Base-by-base conservation (phyloP, 2,329 filamentous ascomycete species). In the Cladophialophora carrionii region DNA sequence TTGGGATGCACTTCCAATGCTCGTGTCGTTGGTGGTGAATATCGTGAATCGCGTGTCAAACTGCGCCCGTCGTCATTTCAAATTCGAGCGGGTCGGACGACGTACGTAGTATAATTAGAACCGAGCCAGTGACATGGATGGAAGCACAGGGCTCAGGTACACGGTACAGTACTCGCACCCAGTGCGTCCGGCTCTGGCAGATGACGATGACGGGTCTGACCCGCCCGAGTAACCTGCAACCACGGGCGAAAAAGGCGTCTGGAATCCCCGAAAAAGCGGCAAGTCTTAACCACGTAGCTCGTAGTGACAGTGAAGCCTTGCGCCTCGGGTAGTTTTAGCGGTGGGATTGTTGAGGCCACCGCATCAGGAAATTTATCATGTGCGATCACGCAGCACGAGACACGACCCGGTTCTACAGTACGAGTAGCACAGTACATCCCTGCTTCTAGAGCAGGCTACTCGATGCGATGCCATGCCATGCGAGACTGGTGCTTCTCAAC, bases 401-500 rank as follows among this genome's bases (percentile, higher is more conserved):
- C 37, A n/a, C 37, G 17, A 14, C 37, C 37, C 37, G 7, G 17
- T 17, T 43, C 17, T 6, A 29, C 26, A 3, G 14, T 20, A 3
- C n/a, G 17, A n/a, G 14, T 43, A 43, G 34, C 7, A n/a, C 17
- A 29, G 26, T 43, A 43, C n/a, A n/a, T 7, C 6, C 37, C 17
- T 43, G 37, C n/a, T 2, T 43, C 37, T 41, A 34, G 41, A 34
- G 37, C 2, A 10, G 56, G 56, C 41, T 17, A 34, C 17, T 48
- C 26, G 41, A 58, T 49, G 17, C 56, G 54, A 46, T 22, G 10
- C 29, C 34, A 46, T 46, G 55, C 37, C 26, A 43, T 57, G 37
- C 41, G 26, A 46, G 17, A 5, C 34, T 22, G 55, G 10, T 20
- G 22, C 24, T 43, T 46, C 26, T 46, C 24, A 22, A 26, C 32